A percentile compares a stretch with the other conserved stretches of the same genome.
Evolutionary conservation across 192 early-diverging fungal species (phyloP).

Genomic region (Allomyces macrogynus): DNA sequence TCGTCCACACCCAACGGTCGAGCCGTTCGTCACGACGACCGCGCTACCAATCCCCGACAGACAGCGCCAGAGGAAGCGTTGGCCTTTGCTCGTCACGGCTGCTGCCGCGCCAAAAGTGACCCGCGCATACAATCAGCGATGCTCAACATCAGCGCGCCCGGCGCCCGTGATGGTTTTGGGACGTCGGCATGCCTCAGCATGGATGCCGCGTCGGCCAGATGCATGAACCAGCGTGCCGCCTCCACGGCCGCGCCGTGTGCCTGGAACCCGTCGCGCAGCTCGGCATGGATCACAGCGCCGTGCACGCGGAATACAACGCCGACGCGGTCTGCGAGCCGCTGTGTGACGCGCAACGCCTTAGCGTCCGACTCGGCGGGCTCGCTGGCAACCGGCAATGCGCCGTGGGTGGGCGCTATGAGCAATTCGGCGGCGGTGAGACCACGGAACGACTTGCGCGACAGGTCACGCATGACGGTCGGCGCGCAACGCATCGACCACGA

Average conservation of each 20-base stretch:
- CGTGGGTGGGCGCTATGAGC: neutral
- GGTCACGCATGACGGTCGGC: neutral
- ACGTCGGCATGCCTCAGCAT: no score
- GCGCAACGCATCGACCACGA: conserved; percentile 7
- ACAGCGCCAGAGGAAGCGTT: no score
- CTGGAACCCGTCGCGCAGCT: neutral
- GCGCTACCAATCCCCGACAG: no score
- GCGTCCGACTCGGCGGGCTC: neutral
- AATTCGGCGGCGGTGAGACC: neutral
- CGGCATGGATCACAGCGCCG: neutral
- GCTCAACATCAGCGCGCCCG: no score
- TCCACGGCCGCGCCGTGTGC: neutral
- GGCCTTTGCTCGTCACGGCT: no score
- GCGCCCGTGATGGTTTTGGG: no score
- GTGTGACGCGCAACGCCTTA: neutral
- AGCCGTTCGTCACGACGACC: no score
- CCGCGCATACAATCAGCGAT: no score
- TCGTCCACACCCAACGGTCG: no score
- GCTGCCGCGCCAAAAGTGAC: no score
- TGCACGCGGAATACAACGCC: neutral
- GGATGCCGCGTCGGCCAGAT: neutral
- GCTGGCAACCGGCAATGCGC: neutral
- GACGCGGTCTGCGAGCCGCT: neutral
- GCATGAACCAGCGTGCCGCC: neutral
- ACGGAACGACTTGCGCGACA: neutral